phyloP scores from a whole-genome alignment of 2,329 filamentous ascomycete species.

The Verruconis gallopava region DNA sequence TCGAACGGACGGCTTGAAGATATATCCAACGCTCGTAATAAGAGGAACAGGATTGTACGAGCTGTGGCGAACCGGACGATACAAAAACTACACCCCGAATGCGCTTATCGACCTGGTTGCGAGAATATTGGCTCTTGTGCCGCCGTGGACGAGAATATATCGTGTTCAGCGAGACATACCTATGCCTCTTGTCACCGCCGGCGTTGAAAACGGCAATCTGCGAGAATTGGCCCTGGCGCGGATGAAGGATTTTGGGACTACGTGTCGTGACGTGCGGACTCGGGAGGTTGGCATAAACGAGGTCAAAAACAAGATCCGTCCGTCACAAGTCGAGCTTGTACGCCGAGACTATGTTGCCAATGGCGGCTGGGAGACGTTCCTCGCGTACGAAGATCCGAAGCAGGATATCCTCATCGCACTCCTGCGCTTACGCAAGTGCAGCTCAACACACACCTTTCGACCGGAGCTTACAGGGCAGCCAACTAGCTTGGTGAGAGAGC shows the following conservation, averaged over 20 bases:
- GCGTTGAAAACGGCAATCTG: conserved; percentile 94
- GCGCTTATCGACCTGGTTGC: conserved; percentile 91
- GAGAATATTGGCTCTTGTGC: conserved; percentile 85
- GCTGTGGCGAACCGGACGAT: conserved; percentile 89
- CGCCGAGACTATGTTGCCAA: conserved; percentile 90
- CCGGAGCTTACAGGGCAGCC: conserved; percentile 75
- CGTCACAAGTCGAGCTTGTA: conserved; percentile 90
- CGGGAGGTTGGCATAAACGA: conserved; percentile 97
- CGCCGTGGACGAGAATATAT: conserved; percentile 97
- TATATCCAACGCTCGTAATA: conserved; percentile 95
- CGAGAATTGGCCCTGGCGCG: conserved; percentile 86
- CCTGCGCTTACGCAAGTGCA: conserved; percentile 80
- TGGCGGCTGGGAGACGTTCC: conserved; percentile 95
- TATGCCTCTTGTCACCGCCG: conserved; percentile 98
- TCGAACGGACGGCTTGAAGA: conserved; percentile 91
- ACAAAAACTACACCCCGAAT: conserved; percentile 98
- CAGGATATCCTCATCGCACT: conserved; percentile 94
- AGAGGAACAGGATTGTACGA: conserved; percentile 94
- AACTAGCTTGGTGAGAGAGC: conserved; percentile 81
- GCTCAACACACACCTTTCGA: conserved; percentile 80
- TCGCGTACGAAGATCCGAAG: conserved; percentile 96
- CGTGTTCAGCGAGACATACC: conserved; percentile 96
- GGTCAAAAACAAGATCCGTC: conserved; percentile 96
- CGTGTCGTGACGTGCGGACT: conserved; percentile 89
- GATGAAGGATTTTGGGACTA: conserved; percentile 98